Evolutionary conservation across 2,329 filamentous ascomycete genomes (phyloP), one percentile per base, ranked within the genome.

Genomic region (Epichloe amarillans): DNA sequence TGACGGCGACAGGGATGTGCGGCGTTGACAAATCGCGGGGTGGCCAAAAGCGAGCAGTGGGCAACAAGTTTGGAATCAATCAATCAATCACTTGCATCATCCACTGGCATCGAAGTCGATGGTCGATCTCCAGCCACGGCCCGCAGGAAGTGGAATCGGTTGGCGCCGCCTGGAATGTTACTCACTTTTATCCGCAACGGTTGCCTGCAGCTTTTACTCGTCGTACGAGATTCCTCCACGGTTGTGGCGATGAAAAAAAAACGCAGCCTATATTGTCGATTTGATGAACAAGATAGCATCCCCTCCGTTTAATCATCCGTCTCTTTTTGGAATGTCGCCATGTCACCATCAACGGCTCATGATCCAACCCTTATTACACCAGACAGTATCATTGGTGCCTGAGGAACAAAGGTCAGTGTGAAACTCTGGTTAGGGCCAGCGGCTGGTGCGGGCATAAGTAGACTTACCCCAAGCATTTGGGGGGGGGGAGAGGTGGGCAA

Each of bases 11-110:
- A 42, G 37, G 36, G 48, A 45, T 41, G 5, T 5, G 17, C 21
- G n/a, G 26, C 23, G 30, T 43, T 42, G 51, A 44, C 44, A 42
- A 49, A 48, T 46, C 35, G 47, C 47, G 47, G 39, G 48, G 53
- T 50, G 53, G 53, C 53, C 45, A 53, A 39, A 15, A 35, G 15
- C 12, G 19, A 36, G 1, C 23, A 26, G 23, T 26, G 35, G 36
- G 19, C 8, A 43, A 33, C 5, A 23, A n/a, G n/a, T 50, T 52
- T 52, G 50, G 53, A 56, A 54, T 55, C 51, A 52, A 21, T 53
- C 52, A 17, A 47, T 53, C 52, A 19, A 39, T 26, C 17, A 21
- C 40, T 42, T 11, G 40, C 40, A 42, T 42, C 19, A 7, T 38
- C 36, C 12, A 30, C 26, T 30, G 26, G 7, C 55, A 54, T 57